Evolutionary conservation across 805 yeast species (phyloP).

Genomic region (Huiozyma naganishii): DNA sequence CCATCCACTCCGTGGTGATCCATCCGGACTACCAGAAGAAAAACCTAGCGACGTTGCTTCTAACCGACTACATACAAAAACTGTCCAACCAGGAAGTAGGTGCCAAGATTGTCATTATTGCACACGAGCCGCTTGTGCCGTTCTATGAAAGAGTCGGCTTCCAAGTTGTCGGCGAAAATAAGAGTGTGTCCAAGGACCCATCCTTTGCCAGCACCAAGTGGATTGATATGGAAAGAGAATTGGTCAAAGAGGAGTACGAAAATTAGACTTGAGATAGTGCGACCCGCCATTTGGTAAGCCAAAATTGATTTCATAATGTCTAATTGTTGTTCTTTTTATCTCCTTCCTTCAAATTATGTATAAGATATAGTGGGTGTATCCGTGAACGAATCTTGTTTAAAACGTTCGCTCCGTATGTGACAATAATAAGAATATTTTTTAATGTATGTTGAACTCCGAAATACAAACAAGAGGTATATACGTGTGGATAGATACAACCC

Average conservation of each 20-base stretch:
- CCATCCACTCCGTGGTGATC: constrained; percentile 73
- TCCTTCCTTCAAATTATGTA: background rate
- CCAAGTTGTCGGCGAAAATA: constrained; percentile 48
- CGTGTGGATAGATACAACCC: too few relatives aligned
- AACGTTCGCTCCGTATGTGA: too few relatives aligned
- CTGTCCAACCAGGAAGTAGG: constrained; percentile 81
- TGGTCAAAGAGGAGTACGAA: constrained; percentile 28
- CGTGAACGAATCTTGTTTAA: too few relatives aligned
- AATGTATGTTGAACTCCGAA: too few relatives aligned
- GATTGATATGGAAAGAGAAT: constrained; percentile 29
- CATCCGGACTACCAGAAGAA: constrained; percentile 69
- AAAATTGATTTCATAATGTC: background rate
- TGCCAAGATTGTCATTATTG: constrained; percentile 60
- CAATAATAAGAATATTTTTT: too few relatives aligned
- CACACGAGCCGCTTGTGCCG: constrained; percentile 55
- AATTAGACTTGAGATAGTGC: constrained; percentile 6
- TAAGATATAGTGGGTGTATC: background rate
- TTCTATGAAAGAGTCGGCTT: constrained; percentile 83
- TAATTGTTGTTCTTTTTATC: background rate
- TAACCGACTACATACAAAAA: constrained; percentile 87
- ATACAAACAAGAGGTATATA: too few relatives aligned
- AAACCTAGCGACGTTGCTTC: constrained; percentile 69
- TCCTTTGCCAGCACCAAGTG: constrained; percentile 23
- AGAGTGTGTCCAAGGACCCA: constrained; percentile 20
- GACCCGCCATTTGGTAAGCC: background rate